Conservation (phyloP, 1,284 basidiomycete species). For the Cutaneotrichosporon cutaneum region DNA sequence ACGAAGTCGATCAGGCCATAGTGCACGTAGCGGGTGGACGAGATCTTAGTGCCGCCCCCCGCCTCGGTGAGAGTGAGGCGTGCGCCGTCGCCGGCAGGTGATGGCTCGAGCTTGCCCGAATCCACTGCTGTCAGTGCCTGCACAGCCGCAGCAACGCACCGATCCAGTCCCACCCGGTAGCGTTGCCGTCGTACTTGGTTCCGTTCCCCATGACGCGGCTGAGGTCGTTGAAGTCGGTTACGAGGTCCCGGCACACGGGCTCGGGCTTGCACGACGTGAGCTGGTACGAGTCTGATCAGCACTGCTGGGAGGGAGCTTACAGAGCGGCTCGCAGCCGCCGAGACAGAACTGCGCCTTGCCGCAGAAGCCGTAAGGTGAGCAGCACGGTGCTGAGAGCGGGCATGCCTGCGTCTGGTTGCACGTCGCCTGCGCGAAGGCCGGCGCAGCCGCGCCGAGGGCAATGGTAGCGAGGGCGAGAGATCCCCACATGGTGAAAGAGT, state of each 20-base stretch:
- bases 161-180: conserved; percentile 59
- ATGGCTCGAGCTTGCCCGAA: conserved; percentile 64
- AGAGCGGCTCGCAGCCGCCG: conserved; percentile 75
- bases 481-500: no score
- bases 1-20: conserved; percentile 73
- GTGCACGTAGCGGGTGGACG: conserved; percentile 74
- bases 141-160: conserved; percentile 22
- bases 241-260: conserved; percentile 67
- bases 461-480: neutral
- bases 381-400: conserved; percentile 64
- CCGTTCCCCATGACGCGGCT: conserved; percentile 61
- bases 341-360: conserved; percentile 66
- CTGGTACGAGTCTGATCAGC: conserved; percentile 13
- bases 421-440: conserved; percentile 13
- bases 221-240: conserved; percentile 66
- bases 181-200: conserved; percentile 70
- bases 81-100: conserved; percentile 57
- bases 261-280: conserved; percentile 64
- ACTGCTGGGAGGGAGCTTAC: conserved; percentile 26
- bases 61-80: conserved; percentile 61
- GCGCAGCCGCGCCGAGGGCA: conserved; percentile 14
- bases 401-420: conserved; percentile 48
- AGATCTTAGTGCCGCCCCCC: conserved; percentile 66
- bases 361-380: conserved; percentile 75
- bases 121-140: conserved; percentile 58